Evolutionary conservation across 1,284 basidiomycete species (phyloP).

Genomic region (Nidula niveotomentosa): DNA sequence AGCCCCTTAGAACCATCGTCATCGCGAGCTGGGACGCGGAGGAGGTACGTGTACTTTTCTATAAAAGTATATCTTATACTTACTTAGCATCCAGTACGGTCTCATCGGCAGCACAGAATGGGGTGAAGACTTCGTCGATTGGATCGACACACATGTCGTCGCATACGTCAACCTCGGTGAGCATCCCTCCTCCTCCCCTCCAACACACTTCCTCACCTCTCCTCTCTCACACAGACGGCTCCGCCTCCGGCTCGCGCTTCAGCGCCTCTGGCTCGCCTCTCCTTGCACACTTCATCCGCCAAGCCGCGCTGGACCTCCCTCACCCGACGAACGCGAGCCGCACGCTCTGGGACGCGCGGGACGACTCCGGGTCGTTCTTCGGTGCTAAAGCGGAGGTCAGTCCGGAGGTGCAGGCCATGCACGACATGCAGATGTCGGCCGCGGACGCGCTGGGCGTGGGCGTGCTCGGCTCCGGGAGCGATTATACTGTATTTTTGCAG

Average conservation of each 20-base stretch:
- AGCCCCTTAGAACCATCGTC: slow-evolving; percentile 82
- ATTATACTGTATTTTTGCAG: slow-evolving; percentile 82
- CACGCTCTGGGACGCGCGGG: slow-evolving; percentile 67
- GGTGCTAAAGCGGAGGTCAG: slow-evolving; percentile 12
- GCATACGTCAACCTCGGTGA: slow-evolving; percentile 83
- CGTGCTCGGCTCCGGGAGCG: slow-evolving; percentile 54
- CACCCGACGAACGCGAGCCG: slow-evolving; percentile 58
- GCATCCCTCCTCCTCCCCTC: not conserved
- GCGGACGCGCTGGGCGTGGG: slow-evolving; percentile 20
- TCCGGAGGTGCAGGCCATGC: slow-evolving; percentile 20
- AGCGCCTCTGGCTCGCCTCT: slow-evolving; percentile 65
- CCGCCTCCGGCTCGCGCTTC: slow-evolving; percentile 71
- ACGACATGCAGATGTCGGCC: not conserved
- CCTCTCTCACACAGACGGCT: slow-evolving; percentile 42
- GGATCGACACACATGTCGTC: slow-evolving; percentile 77
- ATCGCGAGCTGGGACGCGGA: slow-evolving; percentile 94
- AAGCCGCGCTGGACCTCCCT: slow-evolving; percentile 65
- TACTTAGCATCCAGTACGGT: slow-evolving; percentile 62
- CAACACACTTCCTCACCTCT: not conserved
- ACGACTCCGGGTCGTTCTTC: slow-evolving; percentile 43
- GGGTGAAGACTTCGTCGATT: slow-evolving; percentile 86
- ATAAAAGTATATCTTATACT: slow-evolving; percentile 19
- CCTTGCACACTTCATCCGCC: slow-evolving; percentile 72
- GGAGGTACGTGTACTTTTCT: slow-evolving; percentile 49
- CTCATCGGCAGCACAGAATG: slow-evolving; percentile 88